These are phyloP conservation scores for Coemansia sp. DNA, from an alignment of 192 early-diverging fungal species.

Conservation along the genomic window DNA sequence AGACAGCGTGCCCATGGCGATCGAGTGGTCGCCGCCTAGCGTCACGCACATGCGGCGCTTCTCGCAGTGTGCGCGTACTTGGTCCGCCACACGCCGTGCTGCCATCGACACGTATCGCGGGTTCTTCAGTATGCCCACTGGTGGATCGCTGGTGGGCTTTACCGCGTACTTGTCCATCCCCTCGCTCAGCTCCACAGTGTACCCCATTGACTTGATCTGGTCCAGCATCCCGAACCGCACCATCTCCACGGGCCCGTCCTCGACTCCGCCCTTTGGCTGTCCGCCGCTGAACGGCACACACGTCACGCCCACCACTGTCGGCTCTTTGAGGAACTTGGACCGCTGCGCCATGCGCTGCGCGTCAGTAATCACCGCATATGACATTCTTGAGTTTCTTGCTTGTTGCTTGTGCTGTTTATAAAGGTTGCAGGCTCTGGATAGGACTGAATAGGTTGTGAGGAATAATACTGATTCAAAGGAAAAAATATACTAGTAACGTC, in stretches of 20 bases:
- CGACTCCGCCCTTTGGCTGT: slow-evolving; percentile 86
- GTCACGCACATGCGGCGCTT: slow-evolving; percentile 83
- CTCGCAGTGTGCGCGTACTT: slow-evolving; percentile 64
- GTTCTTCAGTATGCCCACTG: slow-evolving; percentile 79
- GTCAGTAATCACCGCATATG: slow-evolving; percentile 9
- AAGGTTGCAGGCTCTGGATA: too few relatives aligned
- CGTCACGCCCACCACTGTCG: slow-evolving; percentile 68
- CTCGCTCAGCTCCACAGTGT: slow-evolving; percentile 72
- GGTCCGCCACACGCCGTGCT: slow-evolving; percentile 63
- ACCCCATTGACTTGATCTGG: slow-evolving; percentile 81
- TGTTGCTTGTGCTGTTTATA: background rate
- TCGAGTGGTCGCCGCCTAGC: slow-evolving; percentile 93
- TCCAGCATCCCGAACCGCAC: slow-evolving; percentile 81
- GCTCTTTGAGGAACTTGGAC: slow-evolving; percentile 59
- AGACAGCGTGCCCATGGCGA: slow-evolving; percentile 87
- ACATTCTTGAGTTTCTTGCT: background rate
- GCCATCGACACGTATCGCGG: slow-evolving; percentile 81
- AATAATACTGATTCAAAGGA: too few relatives aligned
- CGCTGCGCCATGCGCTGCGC: slow-evolving; percentile 45
- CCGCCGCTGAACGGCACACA: slow-evolving; percentile 75
- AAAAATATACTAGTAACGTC: background rate
- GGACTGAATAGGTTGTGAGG: too few relatives aligned
- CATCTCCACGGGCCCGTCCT: slow-evolving; percentile 81
- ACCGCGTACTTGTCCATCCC: slow-evolving; percentile 67
- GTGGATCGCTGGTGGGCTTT: slow-evolving; percentile 71